phyloP scores from a whole-genome alignment of 345 rosid genomes.

The Nasturtium officinale region DNA sequence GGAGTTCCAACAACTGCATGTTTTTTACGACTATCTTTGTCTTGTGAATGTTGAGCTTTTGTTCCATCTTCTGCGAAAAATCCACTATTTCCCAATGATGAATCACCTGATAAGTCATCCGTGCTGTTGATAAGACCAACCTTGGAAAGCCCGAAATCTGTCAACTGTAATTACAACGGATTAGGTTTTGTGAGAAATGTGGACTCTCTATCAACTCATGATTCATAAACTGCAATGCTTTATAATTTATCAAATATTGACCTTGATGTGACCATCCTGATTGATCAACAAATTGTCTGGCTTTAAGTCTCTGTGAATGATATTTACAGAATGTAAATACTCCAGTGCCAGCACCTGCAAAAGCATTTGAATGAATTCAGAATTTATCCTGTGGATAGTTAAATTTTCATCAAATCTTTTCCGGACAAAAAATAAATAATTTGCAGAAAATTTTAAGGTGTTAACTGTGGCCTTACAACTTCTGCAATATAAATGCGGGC shows the following conservation, averaged over 20 bases:
- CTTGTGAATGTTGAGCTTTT: slow-evolving; percentile 46
- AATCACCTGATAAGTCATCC: slow-evolving; percentile 79
- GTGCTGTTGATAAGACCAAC: slow-evolving; percentile 98
- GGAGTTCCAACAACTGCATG: slow-evolving; percentile 91
- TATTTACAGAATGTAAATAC: slow-evolving; percentile 90
- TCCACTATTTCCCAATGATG: slow-evolving; percentile 59
- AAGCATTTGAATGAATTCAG: slow-evolving; percentile 31
- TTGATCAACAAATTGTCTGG: slow-evolving; percentile 97
- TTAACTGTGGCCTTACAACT: slow-evolving; percentile 61
- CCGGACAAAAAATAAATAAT: background rate
- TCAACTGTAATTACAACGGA: slow-evolving; percentile 71
- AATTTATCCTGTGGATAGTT: slow-evolving; percentile 3
- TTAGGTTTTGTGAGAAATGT: slow-evolving; percentile 32
- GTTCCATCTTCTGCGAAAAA: slow-evolving; percentile 60
- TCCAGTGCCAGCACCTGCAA: slow-evolving; percentile 96
- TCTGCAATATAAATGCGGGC: slow-evolving; percentile 90
- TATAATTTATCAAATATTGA: slow-evolving; percentile 43
- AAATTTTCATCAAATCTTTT: background rate
- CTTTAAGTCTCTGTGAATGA: slow-evolving; percentile 94
- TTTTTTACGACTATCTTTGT: slow-evolving; percentile 68
- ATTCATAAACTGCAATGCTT: slow-evolving; percentile 5
- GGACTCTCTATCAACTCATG: background rate
- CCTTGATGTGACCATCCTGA: slow-evolving; percentile 99
- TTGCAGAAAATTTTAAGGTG: slow-evolving; percentile 15
- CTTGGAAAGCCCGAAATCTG: slow-evolving; percentile 98